Base-by-base conservation (phyloP, 768 basidiomycete genomes). In the Suillus brevipes region DNA sequence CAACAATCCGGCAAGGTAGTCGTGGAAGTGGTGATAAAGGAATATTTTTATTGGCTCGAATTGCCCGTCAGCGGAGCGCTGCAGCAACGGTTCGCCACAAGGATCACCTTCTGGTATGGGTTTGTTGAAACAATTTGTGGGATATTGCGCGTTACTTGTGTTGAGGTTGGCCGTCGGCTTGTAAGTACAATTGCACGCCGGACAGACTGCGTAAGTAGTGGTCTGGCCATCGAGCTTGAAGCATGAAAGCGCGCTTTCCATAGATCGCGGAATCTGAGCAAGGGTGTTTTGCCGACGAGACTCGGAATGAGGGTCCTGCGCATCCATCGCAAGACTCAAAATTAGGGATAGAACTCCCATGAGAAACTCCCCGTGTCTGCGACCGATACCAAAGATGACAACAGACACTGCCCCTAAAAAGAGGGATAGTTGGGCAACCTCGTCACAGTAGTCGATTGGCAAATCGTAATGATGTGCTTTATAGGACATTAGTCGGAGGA, bases 321-420 rank as follows among this genome's bases (percentile, higher is more conserved):
- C 5, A 1, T 49, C 47, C 47, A 49, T 49, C 3, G 59, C 43
- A 3, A 67, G 38, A 38, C 50, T 40, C n/a, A 74, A 53, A 37
- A 72, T 53, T 7, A 71, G 34, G 16, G 60, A 60, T 1, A 73
- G 36, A 6, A 69, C 59, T 16, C 62, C 40, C 6, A 76, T 58
- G 47, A 76, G 62, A 23, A 73, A 68, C 20, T 75, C 64, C 25
- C 64, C 37, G 0, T 43, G 52, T 6, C 31, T 50, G 18, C 18
- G 65, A 36, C 71, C 56, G 14, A 71, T 42, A 6, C 66, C 67
- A 56, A 71, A 61, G 2, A 74, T 56, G 8, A 72, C 52, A 50
- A 66, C 60, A 61, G 67, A 67, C 16, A 71, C 67, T 3, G 67
- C 66, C 10, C 65, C 65, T 16, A n/a, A 75, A 28, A 74, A 64